Percentiles rank a stretch among this genome's conserved stretches.
phyloP scores from a whole-genome alignment of 1,284 basidiomycete genomes.

The Melampsora allii-populina region DNA sequence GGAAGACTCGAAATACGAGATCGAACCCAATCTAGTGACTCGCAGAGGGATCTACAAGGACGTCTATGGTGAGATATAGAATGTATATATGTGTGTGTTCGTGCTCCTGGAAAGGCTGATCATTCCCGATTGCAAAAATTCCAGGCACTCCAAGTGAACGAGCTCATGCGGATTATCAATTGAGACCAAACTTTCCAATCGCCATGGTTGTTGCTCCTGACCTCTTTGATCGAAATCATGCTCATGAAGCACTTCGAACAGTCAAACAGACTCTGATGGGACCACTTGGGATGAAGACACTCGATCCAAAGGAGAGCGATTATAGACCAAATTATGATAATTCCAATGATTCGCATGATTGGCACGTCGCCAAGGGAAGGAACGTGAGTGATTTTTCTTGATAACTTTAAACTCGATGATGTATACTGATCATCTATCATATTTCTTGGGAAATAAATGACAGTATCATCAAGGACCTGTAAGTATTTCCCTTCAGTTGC shows the following conservation, averaged over 20 bases:
- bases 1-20: constrained; percentile 68
- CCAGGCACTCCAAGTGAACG: constrained; percentile 69
- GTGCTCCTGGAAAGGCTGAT: no score
- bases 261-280: constrained; percentile 72
- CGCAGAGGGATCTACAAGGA: constrained; percentile 98
- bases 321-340: constrained; percentile 87
- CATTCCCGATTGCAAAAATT: background rate
- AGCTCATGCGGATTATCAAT: constrained; percentile 95
- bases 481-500: constrained; percentile 3
- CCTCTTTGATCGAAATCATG: constrained; percentile 77
- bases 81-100: no score
- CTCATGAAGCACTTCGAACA: constrained; percentile 69
- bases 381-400: constrained; percentile 56
- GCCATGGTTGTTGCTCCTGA: constrained; percentile 98
- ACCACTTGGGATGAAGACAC: constrained; percentile 89
- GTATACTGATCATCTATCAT: background rate
- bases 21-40: constrained; percentile 72
- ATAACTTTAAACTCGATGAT: background rate
- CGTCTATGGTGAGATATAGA: constrained; percentile 61
- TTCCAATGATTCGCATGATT: constrained; percentile 77
- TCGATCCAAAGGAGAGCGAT: constrained; percentile 77
- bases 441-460: background rate
- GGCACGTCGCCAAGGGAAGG: constrained; percentile 77
- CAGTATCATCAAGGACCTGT: constrained; percentile 58
- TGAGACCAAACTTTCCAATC: constrained; percentile 58